Base-by-base conservation (phyloP, 1,139 yeast genomes). In the Williopsis jadinii region DNA sequence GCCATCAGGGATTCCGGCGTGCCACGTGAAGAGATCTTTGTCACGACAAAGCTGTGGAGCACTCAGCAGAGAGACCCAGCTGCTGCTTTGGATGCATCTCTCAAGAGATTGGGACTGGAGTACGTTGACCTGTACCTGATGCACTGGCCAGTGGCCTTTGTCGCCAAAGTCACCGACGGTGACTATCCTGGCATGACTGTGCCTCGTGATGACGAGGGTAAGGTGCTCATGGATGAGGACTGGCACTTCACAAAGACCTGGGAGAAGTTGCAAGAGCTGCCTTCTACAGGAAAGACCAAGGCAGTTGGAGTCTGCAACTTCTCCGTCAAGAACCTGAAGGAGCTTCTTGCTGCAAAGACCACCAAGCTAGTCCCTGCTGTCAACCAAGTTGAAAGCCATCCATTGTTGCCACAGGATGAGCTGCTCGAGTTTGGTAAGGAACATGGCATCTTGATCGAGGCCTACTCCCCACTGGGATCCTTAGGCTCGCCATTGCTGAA, bases 231-330 rank as follows among this genome's bases (percentile, higher is more conserved):
- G 40, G 68, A 75, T 44, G 54, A 51, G 11, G 72, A 68, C 40
- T 79, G 83, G 76, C 66, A 70, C 54, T 75, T 70, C 52, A 62
- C 78, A 47, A 77, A 84, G 57, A 79, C 95, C 40, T 87, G 85
- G 77, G 76, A 75, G 59, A 64, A 66, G 43, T 68, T 85, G 66
- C 92, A 86, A 65, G 68, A 74, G 48, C 64, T 84, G 44, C 69
- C 76, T 51, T 60, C 60, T 36, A 64, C 79, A 39, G 82, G 80
- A 36, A 78, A 81, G 63, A 66, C 76, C 38, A 78, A 70, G 60
- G 75, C 92, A 33, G 72, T 86, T 55, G 95, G 95, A 56, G 86
- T 86, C 36, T 83, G 90, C 41, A 86, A 86, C 68, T 81, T 77
- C 62, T 76, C 86, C 13, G 62, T 72, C 33, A 66, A 67, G 34